Evolutionary conservation across 2,329 filamentous ascomycete genomes (phyloP).

Genomic region (Verticillium zaregamsianum): DNA sequence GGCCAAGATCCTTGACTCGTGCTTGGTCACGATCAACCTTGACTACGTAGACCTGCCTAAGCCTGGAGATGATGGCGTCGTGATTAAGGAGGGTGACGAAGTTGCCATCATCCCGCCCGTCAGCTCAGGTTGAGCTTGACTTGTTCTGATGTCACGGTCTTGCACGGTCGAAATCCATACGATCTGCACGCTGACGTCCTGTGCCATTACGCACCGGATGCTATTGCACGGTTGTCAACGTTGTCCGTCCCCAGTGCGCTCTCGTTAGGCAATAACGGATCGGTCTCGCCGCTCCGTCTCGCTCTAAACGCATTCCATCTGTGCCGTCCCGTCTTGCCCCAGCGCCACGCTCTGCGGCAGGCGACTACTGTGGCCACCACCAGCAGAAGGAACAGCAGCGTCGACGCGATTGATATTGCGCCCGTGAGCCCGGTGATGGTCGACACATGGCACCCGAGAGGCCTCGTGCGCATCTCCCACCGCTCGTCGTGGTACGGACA

Average conservation of each 20-base stretch:
- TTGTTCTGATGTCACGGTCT: background rate
- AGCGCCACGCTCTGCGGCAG: constrained; percentile 9
- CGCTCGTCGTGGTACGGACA: constrained; percentile 46
- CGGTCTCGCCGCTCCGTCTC: background rate
- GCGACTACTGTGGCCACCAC: constrained; percentile 13
- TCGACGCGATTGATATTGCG: constrained; percentile 26
- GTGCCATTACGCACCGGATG: background rate
- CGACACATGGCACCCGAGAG: constrained; percentile 36
- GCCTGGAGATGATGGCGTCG: constrained; percentile 29
- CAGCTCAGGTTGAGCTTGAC: constrained; percentile 64
- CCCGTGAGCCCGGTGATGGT: constrained; percentile 34
- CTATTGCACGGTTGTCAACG: background rate
- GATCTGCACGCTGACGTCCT: background rate
- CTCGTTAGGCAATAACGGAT: background rate
- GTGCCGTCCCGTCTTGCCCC: background rate
- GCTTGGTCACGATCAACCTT: constrained; percentile 74
- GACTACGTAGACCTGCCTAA: constrained; percentile 70
- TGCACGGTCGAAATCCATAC: background rate
- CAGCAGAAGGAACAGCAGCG: constrained; percentile 21
- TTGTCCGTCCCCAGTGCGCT: background rate
- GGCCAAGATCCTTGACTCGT: constrained; percentile 64
- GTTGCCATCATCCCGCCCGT: constrained; percentile 86
- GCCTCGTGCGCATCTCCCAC: constrained; percentile 35
- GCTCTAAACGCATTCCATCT: background rate
- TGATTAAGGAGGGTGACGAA: constrained; percentile 72